Conservation (phyloP, 805 yeast species). For the Candida chilensis region DNA sequence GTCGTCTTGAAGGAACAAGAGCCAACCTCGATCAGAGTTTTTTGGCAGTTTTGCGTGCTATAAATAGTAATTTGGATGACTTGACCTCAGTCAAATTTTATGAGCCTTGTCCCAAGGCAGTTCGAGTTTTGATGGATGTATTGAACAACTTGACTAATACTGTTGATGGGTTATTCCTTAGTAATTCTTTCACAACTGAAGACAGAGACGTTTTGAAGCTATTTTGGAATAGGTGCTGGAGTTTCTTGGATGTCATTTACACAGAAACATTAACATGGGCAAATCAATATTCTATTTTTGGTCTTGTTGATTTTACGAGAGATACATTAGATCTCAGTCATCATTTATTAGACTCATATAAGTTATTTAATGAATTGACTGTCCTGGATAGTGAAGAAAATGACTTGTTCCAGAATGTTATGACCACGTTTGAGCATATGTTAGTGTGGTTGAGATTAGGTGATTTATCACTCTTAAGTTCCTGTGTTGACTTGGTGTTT, state of each 20-base stretch:
- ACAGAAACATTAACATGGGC: conserved; percentile 74
- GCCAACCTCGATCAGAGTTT: conserved; percentile 38
- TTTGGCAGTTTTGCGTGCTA: conserved; percentile 35
- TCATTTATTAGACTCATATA: conserved; percentile 54
- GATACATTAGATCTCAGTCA: conserved; percentile 78
- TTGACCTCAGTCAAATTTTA: conserved; percentile 39
- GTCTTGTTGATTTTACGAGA: conserved; percentile 73
- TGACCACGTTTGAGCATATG: conserved; percentile 58
- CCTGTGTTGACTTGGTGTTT: conserved; percentile 66
- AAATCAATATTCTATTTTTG: conserved; percentile 38
- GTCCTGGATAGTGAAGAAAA: conserved; percentile 10
- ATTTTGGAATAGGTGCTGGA: conserved; percentile 73
- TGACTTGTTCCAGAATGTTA: conserved; percentile 38
- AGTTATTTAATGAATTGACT: conserved; percentile 30
- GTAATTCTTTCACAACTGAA: conserved; percentile 4
- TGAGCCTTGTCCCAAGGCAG: conserved; percentile 71
- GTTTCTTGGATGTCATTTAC: conserved; percentile 59
- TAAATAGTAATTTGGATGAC: conserved; percentile 32
- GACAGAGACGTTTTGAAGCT: conserved; percentile 13
- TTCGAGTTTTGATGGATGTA: conserved; percentile 70
- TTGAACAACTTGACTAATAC: conserved; percentile 57
- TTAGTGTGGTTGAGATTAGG: conserved; percentile 78
- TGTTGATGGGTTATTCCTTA: conserved; percentile 40
- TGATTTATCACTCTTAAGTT: conserved; percentile 61
- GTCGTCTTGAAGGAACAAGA: conserved; percentile 68